Base-by-base conservation (phyloP, 208 protist species). In the Giardia duodenalis region DNA sequence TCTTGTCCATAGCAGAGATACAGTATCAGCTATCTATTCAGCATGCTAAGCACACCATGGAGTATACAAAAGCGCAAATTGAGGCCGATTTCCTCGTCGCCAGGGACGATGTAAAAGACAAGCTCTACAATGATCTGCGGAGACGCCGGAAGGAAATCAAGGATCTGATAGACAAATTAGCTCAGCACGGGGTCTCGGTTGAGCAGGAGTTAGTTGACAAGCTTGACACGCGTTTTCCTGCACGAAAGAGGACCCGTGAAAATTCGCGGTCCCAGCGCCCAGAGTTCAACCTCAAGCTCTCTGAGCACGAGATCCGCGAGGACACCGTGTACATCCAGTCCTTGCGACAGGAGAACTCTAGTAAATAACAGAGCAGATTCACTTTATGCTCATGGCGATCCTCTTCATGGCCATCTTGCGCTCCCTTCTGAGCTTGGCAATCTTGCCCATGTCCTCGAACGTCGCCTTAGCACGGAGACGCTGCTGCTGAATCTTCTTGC, bases 11-110 rank as follows among this genome's bases (percentile, higher is more conserved):
- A 19, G 42, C 42, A 19, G 86, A 89, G 4, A 44, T 89, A 4
- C 4, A 44, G 44, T 89, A 89, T 89, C 42, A 89, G 42, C 86
- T 89, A 4, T n/a, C 86, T 45, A 89, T 89, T 89, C 22, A 89
- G 86, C 86, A 89, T 89, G 86, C 86, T 46, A 46, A 89, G 86
- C 42, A 89, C 4, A 44, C 86, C 4, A 19, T 89, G 42, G 86
- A 89, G 4, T 89, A 46, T 45, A 89, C 86, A 19, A 89, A 89
- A 45, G 42, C 4, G 4, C 42, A 89, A 45, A 89, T 89, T 45
- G 44, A 89, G 10, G 4, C 10, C 4, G 86, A 89, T 45, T 89
- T 45, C 86, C 4, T 19, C 3, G 4, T 19, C 4, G 86, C 22
- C 4, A 89, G 44, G 42, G 86, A 89, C 22, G 86, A 89, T 45